These are phyloP conservation scores for Bisporella sp. DNA, from an alignment of 2,329 filamentous ascomycete genomes.

Conservation along the genomic window DNA sequence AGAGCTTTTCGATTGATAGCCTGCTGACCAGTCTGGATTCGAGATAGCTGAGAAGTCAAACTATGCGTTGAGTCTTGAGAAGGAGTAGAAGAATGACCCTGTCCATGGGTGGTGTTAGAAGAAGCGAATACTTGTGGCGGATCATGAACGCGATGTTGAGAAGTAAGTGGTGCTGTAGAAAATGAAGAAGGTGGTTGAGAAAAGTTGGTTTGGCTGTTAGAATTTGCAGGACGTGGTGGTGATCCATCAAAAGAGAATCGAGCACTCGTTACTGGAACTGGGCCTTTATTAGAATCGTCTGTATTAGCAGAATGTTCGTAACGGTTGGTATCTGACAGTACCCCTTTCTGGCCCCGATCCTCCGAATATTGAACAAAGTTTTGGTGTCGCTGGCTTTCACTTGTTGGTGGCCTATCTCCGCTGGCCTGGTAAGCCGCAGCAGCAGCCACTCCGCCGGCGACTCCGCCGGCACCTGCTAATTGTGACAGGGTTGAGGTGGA, in stretches of 20 bases:
- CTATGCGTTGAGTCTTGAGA: conserved; percentile 18
- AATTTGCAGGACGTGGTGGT: conserved; percentile 12
- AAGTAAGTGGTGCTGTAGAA: conserved; percentile 4
- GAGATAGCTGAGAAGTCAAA: conserved; percentile 11
- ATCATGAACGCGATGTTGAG: conserved; percentile 8
- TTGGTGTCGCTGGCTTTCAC: conserved; percentile 17
- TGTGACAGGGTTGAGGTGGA: conserved; percentile 77
- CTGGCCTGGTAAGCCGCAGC: conserved; percentile 32
- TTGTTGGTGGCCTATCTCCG: conserved; percentile 13
- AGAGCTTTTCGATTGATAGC: conserved; percentile 46
- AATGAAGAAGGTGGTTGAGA: conserved; percentile 14
- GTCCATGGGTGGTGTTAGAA: conserved; percentile 3
- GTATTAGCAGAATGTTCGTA: conserved; percentile 28
- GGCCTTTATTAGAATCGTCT: conserved; percentile 26
- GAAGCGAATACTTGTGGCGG: conserved; percentile 10
- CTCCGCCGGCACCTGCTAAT: conserved; percentile 61
- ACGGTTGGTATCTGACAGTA: conserved; percentile 29
- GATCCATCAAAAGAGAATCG: conserved; percentile 23
- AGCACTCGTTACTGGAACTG: conserved; percentile 23
- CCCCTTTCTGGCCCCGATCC: conserved; percentile 32
- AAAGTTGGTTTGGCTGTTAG: conserved; percentile 10
- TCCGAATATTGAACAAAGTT: conserved; percentile 19
- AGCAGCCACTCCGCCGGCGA: conserved; percentile 19
- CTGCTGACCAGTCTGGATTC: conserved; percentile 32
- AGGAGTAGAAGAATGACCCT: conserved; percentile 12